Evolutionary conservation across 2,329 filamentous ascomycete genomes (phyloP).

Genomic region (Apiospora hydei): DNA sequence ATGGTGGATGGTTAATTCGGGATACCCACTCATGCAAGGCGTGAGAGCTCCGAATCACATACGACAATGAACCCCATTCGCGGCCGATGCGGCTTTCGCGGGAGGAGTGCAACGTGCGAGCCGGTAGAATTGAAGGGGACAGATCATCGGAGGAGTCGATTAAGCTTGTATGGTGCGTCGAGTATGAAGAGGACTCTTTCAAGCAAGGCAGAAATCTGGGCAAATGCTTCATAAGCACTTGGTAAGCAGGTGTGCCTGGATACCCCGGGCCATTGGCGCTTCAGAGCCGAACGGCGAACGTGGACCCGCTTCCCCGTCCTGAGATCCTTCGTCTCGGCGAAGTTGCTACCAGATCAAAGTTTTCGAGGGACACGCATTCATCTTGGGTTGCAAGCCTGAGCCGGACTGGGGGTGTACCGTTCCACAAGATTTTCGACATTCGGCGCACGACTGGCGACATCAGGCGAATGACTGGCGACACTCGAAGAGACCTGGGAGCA

Average conservation of each 20-base stretch:
- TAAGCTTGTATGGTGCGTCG: neutral
- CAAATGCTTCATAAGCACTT: constrained; percentile 12
- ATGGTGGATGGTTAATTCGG: neutral
- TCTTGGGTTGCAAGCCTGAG: neutral
- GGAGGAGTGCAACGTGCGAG: neutral
- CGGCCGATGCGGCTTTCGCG: constrained; percentile 16
- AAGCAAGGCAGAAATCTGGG: neutral
- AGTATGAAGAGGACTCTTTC: neutral
- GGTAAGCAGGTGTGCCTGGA: neutral
- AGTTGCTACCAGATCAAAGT: neutral
- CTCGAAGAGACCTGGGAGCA: neutral
- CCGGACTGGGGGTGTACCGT: neutral
- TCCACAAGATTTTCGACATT: neutral
- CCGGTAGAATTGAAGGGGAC: neutral
- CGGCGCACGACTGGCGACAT: neutral
- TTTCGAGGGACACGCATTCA: neutral
- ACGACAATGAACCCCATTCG: neutral
- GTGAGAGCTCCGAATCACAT: neutral
- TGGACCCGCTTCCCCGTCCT: neutral
- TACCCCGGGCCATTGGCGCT: neutral
- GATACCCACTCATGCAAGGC: neutral
- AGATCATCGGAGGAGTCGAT: constrained; percentile 9
- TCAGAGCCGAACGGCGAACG: neutral
- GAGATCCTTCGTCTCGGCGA: neutral
- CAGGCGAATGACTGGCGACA: neutral